Evolutionary conservation across 768 basidiomycete species (phyloP), one percentile per base, ranked within the genome.

Genomic region (Arthromyces matolae): DNA sequence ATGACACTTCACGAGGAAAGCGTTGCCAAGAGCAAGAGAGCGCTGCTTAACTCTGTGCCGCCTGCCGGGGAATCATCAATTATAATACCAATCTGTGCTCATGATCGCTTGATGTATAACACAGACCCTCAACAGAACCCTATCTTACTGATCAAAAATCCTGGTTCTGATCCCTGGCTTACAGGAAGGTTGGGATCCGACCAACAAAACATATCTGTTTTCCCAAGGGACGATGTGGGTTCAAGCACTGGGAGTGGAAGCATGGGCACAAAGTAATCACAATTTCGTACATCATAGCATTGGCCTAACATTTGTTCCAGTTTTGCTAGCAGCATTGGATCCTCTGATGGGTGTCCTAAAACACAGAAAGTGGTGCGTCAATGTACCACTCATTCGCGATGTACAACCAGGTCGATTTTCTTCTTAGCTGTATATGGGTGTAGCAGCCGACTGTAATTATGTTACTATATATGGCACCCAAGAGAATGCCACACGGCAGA

Each of bases 361-460:
- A 69, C 76, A 0, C 85, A 86, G 66, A 80, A 80, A 71, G 79
- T 92, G 56, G 81, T 83, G 58, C 54, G 79, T 68, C 10, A 22
- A 8, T 8, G 18, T 10, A 16, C 1, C 47, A 40, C 10, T 6
- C 16, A 18, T 19, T 50, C 32, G 23, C 33, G 14, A 42, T 27
- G 10, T 32, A 39, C 42, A 23, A 14, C 20, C 39, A 13, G 39
- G 27, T 51, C 40, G 49, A 41, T 38, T 27, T 42, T 27, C 20
- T n/a, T 32, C 29, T 14, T 39, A 81, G 79, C 56, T 80, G 20
- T 91, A 85, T 62, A 84, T 93, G 81, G 92, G 92, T 20, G 86
- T 92, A 46, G 91, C 91, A 0, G 85, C 90, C 5, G 92, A 93
- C 62, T 93, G 92, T 66, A 79, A 77, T 52, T 93, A 92, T 60